These are phyloP conservation scores for Inga oerstediana DNA, from an alignment of 306 rosid genomes.

Conservation along the genomic window DNA sequence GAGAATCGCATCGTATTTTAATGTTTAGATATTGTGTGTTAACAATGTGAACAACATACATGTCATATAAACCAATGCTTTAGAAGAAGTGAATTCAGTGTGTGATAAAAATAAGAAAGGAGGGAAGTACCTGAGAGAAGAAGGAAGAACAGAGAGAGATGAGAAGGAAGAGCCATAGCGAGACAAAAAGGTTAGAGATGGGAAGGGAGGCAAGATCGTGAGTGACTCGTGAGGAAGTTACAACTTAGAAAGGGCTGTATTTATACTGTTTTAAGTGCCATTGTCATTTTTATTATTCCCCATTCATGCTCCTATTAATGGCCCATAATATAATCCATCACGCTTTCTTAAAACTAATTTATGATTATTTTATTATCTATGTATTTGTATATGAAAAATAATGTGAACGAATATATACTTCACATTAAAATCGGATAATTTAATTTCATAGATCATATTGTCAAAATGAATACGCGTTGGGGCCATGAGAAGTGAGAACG, in stretches of 20 bases:
- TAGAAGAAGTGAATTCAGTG: not conserved
- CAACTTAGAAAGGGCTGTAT: not conserved
- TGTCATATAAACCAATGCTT: not conserved
- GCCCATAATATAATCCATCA: not conserved
- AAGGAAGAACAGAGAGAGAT: conserved; percentile 35
- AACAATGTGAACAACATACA: not conserved
- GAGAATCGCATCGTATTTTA: not conserved
- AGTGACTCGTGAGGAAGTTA: not conserved
- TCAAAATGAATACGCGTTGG: not conserved
- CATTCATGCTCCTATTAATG: not conserved
- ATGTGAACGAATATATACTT: not conserved
- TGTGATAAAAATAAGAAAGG: not conserved
- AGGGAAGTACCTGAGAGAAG: conserved; percentile 41
- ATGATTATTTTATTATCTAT: not conserved
- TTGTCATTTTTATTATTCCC: not conserved
- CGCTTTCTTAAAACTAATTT: not conserved
- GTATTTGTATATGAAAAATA: not conserved
- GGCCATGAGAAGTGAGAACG: not conserved
- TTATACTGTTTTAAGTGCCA: not conserved
- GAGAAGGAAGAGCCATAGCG: conserved; percentile 31
- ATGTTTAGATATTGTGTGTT: not conserved
- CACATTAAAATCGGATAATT: not conserved
- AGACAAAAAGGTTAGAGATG: not conserved
- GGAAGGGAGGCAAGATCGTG: not conserved
- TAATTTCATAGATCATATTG: not conserved